A percentile compares a stretch with the other conserved stretches of the same genome.
These are phyloP conservation scores for Paspalum vaginatum DNA, from an alignment of 176 grass and related monocot species.

Conservation along the genomic window DNA sequence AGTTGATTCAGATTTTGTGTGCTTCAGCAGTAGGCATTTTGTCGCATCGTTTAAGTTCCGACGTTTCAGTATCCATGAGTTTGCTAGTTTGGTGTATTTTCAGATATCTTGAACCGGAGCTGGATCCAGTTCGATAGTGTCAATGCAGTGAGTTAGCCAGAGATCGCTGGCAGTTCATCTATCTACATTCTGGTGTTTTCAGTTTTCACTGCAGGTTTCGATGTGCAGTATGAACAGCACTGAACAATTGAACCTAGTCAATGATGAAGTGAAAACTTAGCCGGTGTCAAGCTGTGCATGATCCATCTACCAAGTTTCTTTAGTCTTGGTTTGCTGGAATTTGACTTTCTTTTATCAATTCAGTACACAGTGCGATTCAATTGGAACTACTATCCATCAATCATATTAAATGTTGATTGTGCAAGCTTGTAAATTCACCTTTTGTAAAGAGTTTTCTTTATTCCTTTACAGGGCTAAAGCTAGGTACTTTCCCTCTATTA, in stretches of 20 bases:
- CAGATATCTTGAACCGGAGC: not conserved
- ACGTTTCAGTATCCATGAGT: not conserved
- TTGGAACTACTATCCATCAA: not conserved
- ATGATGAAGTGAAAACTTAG: not conserved
- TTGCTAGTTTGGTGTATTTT: not conserved
- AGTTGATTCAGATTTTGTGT: not conserved
- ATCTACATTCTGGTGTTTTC: not conserved
- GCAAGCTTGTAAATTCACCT: too few species aligned
- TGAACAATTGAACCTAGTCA: not conserved
- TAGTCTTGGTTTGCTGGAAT: not conserved
- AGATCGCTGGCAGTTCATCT: not conserved
- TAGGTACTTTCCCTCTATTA: too few species aligned
- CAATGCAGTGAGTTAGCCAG: not conserved
- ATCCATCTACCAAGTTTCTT: not conserved
- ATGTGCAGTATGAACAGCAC: not conserved
- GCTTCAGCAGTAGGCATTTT: not conserved
- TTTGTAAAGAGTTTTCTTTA: too few species aligned
- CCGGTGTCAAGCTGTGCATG: not conserved
- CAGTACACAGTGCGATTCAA: not conserved
- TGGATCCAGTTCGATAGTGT: not conserved
- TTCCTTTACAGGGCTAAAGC: too few species aligned
- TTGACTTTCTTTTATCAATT: not conserved
- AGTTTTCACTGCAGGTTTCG: not conserved
- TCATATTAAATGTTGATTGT: not conserved
- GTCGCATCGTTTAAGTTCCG: not conserved